Base-by-base conservation (phyloP, 2,329 filamentous ascomycete genomes). In the Acrocalymma vagum region DNA sequence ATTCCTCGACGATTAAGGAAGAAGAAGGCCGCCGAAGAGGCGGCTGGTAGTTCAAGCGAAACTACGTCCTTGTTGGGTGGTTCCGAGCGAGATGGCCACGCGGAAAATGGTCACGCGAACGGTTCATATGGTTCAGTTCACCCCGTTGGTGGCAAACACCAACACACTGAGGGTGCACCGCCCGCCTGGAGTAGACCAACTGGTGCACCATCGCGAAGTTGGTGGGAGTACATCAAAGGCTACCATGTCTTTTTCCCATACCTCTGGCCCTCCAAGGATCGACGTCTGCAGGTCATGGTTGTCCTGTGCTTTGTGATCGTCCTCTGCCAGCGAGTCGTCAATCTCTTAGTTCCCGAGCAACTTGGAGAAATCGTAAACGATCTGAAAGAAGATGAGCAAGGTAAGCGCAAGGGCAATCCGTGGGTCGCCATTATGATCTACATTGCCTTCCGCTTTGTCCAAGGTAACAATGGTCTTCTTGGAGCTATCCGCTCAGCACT, bases 171-270 rank as follows among this genome's bases (percentile, higher is more conserved):
- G 48, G 86, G 90, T 42, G 81, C 83, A 35, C 82, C 83, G 16
- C 84, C 87, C 8, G 90, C 88, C 5, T 97, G 95, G 78, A 95
- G 95, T 68, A 87, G 93, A 55, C 92, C 92, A 2, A 87, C 87
- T 24, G 93, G 90, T 51, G 82, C 90, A 7, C 92, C 90, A 3
- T 88, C 88, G 55, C 90, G 88, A 55, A 94, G 86, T 36, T 99
- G 94, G 94, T 95, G 88, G 84, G 92, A 97, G 65, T 99, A 99
- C 68, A 76, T 96, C 46, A 85, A 87, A 51, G 91, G 93, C 29
- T 99, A 97, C 70, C 88, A 87, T 9, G 78, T 96, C 35, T 96
- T 99, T 72, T 95, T 97, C 67, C 93, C 92, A 0, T 99, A 97
- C 65, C 82, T 97, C 43, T 99, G 94, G 94, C 94, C 94, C 1